phyloP scores from a whole-genome alignment of 129 eudicot species.

The Erigeron canadensis region DNA sequence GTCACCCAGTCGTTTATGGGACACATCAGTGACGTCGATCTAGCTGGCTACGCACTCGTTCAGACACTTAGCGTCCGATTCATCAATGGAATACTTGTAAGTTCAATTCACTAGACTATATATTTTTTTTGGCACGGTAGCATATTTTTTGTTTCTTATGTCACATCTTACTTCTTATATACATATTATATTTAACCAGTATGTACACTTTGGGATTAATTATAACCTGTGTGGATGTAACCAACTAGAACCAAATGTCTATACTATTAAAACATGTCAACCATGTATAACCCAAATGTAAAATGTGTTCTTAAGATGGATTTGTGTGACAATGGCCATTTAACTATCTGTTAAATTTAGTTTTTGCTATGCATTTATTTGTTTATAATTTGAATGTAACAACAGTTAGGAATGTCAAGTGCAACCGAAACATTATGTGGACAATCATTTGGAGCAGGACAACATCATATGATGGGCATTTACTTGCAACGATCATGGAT shows the following conservation, averaged over 20 bases:
- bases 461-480: slow-evolving; percentile 68
- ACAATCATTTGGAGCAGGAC: slow-evolving; percentile 74
- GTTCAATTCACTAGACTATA: slow-evolving; percentile 14
- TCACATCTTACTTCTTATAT: no score
- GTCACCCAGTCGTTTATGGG: slow-evolving; percentile 74
- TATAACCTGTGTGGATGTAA: no score
- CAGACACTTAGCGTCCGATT: slow-evolving; percentile 63
- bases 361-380: no score
- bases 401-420: slow-evolving; percentile 70
- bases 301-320: no score
- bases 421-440: slow-evolving; percentile 80
- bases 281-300: no score
- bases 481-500: slow-evolving; percentile 76
- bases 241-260: no score
- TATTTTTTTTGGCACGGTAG: no score
- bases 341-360: neutral
- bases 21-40: slow-evolving; percentile 52
- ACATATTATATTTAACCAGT: no score
- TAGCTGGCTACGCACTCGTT: slow-evolving; percentile 75
- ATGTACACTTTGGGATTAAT: no score
- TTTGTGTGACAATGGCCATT: no score
- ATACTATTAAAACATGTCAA: no score
- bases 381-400: neutral
- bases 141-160: no score
- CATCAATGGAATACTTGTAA: slow-evolving; percentile 62